These are phyloP conservation scores for Vigna radiata DNA, from an alignment of 306 rosid species.

Conservation along the genomic window DNA sequence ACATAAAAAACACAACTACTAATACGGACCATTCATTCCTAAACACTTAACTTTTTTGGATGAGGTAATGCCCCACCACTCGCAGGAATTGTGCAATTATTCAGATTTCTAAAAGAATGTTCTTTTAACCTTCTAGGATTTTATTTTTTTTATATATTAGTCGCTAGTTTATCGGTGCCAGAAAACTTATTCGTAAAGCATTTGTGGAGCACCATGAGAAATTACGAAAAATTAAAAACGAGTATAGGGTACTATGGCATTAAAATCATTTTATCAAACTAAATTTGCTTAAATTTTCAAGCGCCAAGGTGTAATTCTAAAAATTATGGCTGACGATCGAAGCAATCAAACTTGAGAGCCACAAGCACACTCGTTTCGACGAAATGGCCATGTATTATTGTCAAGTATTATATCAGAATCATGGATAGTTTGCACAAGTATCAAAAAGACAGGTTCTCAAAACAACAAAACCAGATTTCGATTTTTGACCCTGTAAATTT, in stretches of 20 bases:
- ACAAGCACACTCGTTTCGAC: background rate
- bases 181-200: background rate
- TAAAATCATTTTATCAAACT: background rate
- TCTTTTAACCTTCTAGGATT: background rate
- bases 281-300: background rate
- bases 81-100: background rate
- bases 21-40: constrained; percentile 41
- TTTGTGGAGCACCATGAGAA: background rate
- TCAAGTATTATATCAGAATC: constrained; percentile 22
- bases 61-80: constrained; percentile 1
- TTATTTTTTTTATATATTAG: background rate
- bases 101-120: background rate
- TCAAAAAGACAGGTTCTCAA: background rate
- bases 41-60: constrained; percentile 1
- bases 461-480: background rate
- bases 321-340: background rate
- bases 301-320: background rate
- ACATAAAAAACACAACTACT: background rate
- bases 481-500: constrained; percentile 24
- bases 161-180: background rate
- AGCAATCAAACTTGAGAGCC: background rate
- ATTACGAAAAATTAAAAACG: too few relatives aligned
- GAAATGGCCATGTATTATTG: constrained; percentile 7
- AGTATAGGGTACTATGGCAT: background rate
- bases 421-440: constrained; percentile 6